Base-by-base conservation (phyloP, 2,329 filamentous ascomycete genomes). In the Pseudomassariella vexata region DNA sequence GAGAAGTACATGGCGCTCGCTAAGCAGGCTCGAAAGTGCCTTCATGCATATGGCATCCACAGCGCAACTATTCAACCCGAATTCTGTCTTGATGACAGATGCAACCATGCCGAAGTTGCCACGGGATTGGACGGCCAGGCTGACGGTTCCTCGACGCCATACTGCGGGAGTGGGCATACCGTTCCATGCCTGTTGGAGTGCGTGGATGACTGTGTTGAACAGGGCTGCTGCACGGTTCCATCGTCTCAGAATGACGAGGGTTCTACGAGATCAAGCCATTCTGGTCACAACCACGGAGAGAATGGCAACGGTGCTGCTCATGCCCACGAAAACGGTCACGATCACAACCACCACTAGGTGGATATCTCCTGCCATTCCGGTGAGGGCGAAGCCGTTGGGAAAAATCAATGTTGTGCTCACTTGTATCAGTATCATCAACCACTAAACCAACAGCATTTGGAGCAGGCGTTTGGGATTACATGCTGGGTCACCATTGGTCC, bases 41-140 rank as follows among this genome's bases (percentile, higher is more conserved):
- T 98, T 3, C 92, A 98, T 58, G 89, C 79, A 21, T 95, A 94
- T 48, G 90, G 92, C 35, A 96, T 98, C 44, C 92, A 98, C 65
- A 94, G 85, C 22, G 90, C 88, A 21, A 98, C 92, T 9, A 96
- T 98, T 47, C 92, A 98, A 60, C 92, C 92, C 5, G 92, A 98
- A 58, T 98, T 81, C 46, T 79, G 75, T 41, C 56, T 76, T 17
- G 74, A 76, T 42, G 50, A 61, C 24, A 55, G 59, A 31, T 69
- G 66, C 41, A 53, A 49, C 34, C 60, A 63, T 23, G 45, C 53
- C 10, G 55, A 59, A 22, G 52, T 58, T 36, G 38, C 9, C 37
- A 39, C 16, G 14, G 9, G 10, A 10, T 10, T 19, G 14, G 31
- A 37, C 12, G 34, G 37, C 3, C 14, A 24, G n/a, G 29, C 44